phyloP scores from a whole-genome alignment of 2,329 filamentous ascomycete genomes.

The Microsporum canis region DNA sequence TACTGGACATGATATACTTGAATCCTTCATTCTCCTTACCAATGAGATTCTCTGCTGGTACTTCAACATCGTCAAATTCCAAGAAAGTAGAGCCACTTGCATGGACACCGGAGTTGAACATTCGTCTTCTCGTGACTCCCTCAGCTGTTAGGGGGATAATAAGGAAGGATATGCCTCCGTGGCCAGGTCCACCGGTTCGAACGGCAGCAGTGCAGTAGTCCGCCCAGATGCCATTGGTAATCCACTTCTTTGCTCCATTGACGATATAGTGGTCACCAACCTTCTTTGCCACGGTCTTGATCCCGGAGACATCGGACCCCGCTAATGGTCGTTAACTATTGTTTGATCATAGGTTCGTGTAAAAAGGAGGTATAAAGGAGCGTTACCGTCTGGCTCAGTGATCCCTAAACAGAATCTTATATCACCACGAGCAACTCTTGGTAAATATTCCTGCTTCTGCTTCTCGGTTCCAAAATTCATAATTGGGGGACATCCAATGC shows the following conservation, averaged over 20 bases:
- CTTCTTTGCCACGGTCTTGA: constrained; percentile 48
- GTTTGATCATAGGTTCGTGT: background rate
- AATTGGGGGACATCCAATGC: constrained; percentile 54
- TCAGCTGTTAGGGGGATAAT: constrained; percentile 43
- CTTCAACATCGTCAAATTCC: constrained; percentile 60
- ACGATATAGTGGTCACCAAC: constrained; percentile 47
- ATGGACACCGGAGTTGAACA: constrained; percentile 56
- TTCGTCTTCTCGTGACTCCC: constrained; percentile 44
- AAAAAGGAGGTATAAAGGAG: constrained; percentile 19
- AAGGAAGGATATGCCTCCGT: constrained; percentile 45
- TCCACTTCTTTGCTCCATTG: constrained; percentile 60
- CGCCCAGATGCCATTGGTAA: constrained; percentile 51
- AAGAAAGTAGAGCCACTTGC: constrained; percentile 54
- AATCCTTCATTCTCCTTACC: constrained; percentile 60
- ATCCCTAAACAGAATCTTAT: constrained; percentile 54
- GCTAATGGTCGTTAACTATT: constrained; percentile 23
- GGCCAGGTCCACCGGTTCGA: constrained; percentile 46
- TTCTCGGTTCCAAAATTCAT: constrained; percentile 50
- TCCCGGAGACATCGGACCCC: constrained; percentile 53
- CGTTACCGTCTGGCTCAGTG: constrained; percentile 49
- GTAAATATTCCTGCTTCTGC: constrained; percentile 50
- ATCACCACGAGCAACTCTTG: constrained; percentile 47
- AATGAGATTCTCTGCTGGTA: constrained; percentile 58
- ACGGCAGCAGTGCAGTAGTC: constrained; percentile 53
- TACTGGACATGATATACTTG: constrained; percentile 59